These are phyloP conservation scores for Guillardia theta DNA, from an alignment of 78 protist species.

Conservation along the genomic window DNA sequence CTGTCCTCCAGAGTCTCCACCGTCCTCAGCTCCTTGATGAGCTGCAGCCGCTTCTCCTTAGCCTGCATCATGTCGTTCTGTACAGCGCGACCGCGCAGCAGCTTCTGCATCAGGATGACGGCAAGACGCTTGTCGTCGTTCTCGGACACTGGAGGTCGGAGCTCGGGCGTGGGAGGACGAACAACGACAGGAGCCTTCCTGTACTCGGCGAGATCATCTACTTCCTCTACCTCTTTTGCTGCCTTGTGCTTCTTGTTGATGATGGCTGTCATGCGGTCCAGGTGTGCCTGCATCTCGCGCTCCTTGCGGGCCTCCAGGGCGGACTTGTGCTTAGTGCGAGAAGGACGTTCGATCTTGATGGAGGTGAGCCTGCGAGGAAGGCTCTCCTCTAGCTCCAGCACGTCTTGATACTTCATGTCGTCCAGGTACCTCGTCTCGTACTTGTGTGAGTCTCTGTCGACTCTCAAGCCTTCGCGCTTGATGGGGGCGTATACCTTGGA, in stretches of 20 bases:
- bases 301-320: background rate
- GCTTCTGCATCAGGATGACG: slow-evolving; percentile 65
- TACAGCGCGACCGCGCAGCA: slow-evolving; percentile 72
- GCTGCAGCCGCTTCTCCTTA: slow-evolving; percentile 61
- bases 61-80: slow-evolving; percentile 72
- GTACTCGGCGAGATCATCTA: slow-evolving; percentile 36
- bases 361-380: background rate
- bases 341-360: background rate
- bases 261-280: slow-evolving; percentile 18
- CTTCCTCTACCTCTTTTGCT: background rate
- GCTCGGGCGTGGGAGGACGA: slow-evolving; percentile 61
- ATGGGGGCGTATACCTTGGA: slow-evolving; percentile 56
- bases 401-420: background rate
- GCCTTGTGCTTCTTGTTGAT: slow-evolving; percentile 25
- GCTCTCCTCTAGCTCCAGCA: slow-evolving; percentile 8
- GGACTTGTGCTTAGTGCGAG: background rate
- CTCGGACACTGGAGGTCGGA: background rate
- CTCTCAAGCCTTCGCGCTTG: slow-evolving; percentile 17
- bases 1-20: background rate
- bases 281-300: background rate
- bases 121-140: slow-evolving; percentile 52
- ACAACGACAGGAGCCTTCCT: background rate
- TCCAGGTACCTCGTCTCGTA: background rate
- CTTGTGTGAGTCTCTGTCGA: slow-evolving; percentile 33
- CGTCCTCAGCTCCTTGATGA: slow-evolving; percentile 73